Evolutionary conservation across 257 asterid species (phyloP).

Genomic region (Anisodus acutangulus): DNA sequence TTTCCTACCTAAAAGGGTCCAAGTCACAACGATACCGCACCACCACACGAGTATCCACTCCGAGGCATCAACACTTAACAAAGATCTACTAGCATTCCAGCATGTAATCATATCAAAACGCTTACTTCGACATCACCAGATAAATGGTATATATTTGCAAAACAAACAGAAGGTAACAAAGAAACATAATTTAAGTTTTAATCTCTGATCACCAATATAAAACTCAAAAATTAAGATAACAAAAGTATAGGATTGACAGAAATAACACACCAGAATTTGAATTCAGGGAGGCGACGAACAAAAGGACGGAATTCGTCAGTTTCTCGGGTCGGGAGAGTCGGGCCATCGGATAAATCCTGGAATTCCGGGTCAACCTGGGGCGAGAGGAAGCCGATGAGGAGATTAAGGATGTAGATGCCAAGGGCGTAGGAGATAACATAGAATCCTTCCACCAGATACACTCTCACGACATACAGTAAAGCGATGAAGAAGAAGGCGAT

Average conservation of each 20-base stretch:
- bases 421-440: constrained; percentile 66
- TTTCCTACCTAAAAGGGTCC: constrained; percentile 16
- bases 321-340: constrained; percentile 52
- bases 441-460: constrained; percentile 57
- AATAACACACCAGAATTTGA: constrained; percentile 56
- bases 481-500: constrained; percentile 57
- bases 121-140: background rate
- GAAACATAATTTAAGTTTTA: background rate
- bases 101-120: background rate
- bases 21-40: background rate
- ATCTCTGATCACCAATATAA: background rate
- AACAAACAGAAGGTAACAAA: background rate
- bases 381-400: constrained; percentile 58
- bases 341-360: constrained; percentile 37
- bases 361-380: constrained; percentile 60
- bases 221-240: background rate
- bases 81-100: background rate
- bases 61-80: background rate
- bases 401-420: constrained; percentile 58
- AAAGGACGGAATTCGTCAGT: constrained; percentile 72
- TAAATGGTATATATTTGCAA: background rate
- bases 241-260: background rate
- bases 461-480: constrained; percentile 52
- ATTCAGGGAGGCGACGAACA: constrained; percentile 66
- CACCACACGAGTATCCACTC: background rate